A percentile compares a stretch with the other conserved stretches of the same genome.
These are phyloP conservation scores for Penstemon davidsonii DNA, from an alignment of 257 asterid genomes.

Conservation along the genomic window DNA sequence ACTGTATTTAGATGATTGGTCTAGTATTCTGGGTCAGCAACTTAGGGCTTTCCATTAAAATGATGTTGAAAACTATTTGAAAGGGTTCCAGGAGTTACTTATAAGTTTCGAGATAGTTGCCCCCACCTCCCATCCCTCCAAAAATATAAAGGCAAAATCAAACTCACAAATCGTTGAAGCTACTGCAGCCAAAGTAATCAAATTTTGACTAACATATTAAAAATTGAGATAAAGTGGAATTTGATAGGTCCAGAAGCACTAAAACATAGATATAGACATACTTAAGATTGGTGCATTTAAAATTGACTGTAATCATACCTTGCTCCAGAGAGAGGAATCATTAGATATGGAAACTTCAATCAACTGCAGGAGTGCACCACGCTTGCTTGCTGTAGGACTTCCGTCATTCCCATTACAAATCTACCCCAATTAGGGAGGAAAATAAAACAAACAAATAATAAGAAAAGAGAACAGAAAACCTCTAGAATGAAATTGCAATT, in stretches of 20 bases:
- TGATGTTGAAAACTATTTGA: background rate
- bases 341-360: constrained; percentile 71
- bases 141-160: background rate
- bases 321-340: constrained; percentile 81
- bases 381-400: constrained; percentile 60
- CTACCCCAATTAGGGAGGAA: constrained; percentile 39
- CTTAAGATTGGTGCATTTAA: background rate
- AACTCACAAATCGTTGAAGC: constrained; percentile 13
- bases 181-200: constrained; percentile 10
- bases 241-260: background rate
- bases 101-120: background rate
- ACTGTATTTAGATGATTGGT: background rate
- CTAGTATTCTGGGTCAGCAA: background rate
- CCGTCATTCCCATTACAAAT: constrained; percentile 79
- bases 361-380: constrained; percentile 80
- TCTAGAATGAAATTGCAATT: constrained; percentile 18
- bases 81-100: background rate
- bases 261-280: constrained; percentile 10
- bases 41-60: constrained; percentile 3
- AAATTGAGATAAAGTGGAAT: background rate
- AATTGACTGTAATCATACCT: constrained; percentile 45
- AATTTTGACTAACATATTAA: constrained; percentile 9
- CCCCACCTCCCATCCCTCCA: constrained; percentile 1
- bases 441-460: background rate
- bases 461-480: constrained; percentile 24